Evolutionary conservation across 768 basidiomycete genomes (phyloP).

Genomic region (Naganishia kalamii): DNA sequence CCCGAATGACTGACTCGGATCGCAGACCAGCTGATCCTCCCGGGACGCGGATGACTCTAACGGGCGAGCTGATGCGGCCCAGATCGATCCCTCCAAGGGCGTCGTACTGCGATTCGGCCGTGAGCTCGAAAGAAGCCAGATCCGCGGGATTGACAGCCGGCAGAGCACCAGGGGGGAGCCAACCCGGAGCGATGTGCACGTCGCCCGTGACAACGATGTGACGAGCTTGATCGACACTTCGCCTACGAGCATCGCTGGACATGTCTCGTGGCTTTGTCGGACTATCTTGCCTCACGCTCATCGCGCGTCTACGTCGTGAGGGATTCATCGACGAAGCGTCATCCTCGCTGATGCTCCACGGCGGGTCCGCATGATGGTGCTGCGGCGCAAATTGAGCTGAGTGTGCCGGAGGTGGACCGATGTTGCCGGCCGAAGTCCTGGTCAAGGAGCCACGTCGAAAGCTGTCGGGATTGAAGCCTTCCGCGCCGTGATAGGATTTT

Average conservation of each 20-base stretch:
- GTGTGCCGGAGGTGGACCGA: constrained; percentile 2
- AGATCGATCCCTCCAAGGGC: constrained; percentile 5
- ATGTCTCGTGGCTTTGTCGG: neutral
- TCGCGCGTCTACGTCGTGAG: neutral
- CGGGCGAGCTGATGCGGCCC: neutral
- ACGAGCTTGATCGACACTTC: constrained; percentile 4
- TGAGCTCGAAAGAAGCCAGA: constrained; percentile 1
- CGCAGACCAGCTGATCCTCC: neutral
- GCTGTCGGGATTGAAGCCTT: neutral
- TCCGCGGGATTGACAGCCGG: constrained; percentile 11
- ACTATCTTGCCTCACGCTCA: neutral
- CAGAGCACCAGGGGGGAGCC: constrained; percentile 10
- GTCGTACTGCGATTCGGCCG: constrained; percentile 2
- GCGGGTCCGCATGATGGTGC: neutral
- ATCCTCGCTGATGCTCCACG: neutral
- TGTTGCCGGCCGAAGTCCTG: neutral
- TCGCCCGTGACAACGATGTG: neutral
- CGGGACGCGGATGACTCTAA: constrained; percentile 4
- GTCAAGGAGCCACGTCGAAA: neutral
- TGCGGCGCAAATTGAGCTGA: constrained; percentile 2
- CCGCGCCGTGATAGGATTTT: constrained; percentile 3
- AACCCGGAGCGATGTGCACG: neutral
- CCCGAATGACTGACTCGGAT: neutral
- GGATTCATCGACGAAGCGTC: neutral
- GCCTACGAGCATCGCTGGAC: neutral